phyloP scores from a whole-genome alignment of 345 rosid genomes.

The Murraya koenigii region DNA sequence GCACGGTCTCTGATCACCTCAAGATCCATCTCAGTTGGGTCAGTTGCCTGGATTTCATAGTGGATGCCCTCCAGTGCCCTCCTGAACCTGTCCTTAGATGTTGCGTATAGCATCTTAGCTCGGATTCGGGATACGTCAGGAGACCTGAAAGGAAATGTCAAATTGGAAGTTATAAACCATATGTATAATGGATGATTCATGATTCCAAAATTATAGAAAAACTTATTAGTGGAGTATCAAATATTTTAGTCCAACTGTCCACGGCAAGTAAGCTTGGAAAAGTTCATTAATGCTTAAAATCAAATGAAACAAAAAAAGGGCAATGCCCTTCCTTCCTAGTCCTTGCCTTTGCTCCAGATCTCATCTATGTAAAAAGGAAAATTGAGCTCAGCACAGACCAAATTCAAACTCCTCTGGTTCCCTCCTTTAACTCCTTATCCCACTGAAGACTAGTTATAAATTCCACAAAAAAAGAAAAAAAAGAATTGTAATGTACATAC shows the following conservation, averaged over 20 bases:
- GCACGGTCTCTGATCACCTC: conserved; percentile 41
- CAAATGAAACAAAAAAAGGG: neutral
- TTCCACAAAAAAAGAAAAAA: neutral
- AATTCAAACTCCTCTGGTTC: neutral
- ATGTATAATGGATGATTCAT: neutral
- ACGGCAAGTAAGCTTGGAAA: neutral
- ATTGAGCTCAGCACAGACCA: neutral
- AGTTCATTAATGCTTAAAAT: neutral
- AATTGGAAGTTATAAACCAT: neutral
- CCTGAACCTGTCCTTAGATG: conserved; percentile 37
- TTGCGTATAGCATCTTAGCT: conserved; percentile 44
- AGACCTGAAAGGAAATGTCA: conserved; percentile 22
- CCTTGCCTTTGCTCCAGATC: neutral
- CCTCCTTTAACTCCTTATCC: neutral
- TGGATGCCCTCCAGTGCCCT: conserved; percentile 39
- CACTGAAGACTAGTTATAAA: neutral
- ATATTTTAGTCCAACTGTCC: neutral
- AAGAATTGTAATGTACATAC: neutral
- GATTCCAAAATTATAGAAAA: neutral
- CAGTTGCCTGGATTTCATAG: conserved; percentile 39
- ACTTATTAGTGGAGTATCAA: neutral
- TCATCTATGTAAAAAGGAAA: neutral
- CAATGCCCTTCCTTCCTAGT: neutral
- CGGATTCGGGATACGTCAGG: conserved; percentile 33
- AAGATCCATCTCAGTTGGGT: conserved; percentile 41